A percentile compares a stretch with the other conserved stretches of the same genome.
Conservation (phyloP, 129 eudicot genomes). For the Dittrichia graveolens region DNA sequence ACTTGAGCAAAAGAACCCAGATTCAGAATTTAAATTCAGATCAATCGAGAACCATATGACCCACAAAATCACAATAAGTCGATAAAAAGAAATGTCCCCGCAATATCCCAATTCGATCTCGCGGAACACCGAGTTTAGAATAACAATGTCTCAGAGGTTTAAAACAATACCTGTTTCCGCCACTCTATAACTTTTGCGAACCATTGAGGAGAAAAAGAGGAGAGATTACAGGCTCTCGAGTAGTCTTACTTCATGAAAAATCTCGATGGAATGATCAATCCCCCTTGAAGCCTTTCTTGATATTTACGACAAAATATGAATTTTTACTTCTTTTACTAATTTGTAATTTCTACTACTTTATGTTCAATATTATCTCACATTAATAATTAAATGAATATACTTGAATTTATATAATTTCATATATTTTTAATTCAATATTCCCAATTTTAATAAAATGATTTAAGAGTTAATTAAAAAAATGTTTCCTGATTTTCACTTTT, state of each 20-base stretch:
- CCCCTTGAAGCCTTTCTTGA: slow-evolving; percentile 8
- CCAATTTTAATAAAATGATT: no score
- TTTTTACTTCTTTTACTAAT: neutral
- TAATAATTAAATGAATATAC: no score
- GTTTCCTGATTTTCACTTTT: no score
- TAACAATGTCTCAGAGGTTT: neutral
- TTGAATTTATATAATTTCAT: no score
- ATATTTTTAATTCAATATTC: no score
- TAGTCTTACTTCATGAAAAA: slow-evolving; percentile 16
- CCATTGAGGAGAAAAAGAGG: slow-evolving; percentile 21
- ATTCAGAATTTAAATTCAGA: neutral
- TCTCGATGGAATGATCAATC: neutral
- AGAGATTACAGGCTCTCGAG: slow-evolving; percentile 10
- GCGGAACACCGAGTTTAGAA: slow-evolving; percentile 1
- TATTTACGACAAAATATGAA: neutral
- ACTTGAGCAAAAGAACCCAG: neutral
- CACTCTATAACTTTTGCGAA: slow-evolving; percentile 39
- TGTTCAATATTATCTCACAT: slow-evolving; percentile 12
- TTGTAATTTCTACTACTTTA: slow-evolving; percentile 7
- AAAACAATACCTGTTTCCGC: slow-evolving; percentile 33
- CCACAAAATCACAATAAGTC: neutral
- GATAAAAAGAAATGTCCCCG: neutral
- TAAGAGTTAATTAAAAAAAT: no score
- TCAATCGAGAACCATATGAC: neutral
- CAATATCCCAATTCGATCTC: slow-evolving; percentile 9